Percentiles rank a stretch among this genome's conserved stretches.
These are phyloP conservation scores for Xylaria intraflava DNA, from an alignment of 495 filamentous ascomycete genomes.

Conservation along the genomic window DNA sequence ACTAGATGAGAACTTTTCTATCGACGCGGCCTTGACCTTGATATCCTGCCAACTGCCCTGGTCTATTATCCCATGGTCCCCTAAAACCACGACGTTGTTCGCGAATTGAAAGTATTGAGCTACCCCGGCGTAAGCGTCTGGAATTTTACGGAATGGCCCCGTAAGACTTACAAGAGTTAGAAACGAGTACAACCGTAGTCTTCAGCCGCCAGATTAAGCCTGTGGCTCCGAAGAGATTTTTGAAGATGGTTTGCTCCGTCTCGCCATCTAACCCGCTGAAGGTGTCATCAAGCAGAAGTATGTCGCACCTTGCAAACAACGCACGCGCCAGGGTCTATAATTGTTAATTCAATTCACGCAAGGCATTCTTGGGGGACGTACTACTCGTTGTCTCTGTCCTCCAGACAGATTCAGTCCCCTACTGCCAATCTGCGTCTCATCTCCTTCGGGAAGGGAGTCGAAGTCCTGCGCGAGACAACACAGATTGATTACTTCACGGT, in stretches of 20 bases:
- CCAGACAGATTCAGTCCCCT: constrained; percentile 61
- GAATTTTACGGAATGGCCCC: neutral
- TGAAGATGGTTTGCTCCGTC: constrained; percentile 26
- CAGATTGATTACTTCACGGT: constrained; percentile 50
- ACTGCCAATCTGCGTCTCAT: constrained; percentile 54
- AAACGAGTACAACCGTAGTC: constrained; percentile 27
- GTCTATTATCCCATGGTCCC: constrained; percentile 41
- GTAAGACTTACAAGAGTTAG: constrained; percentile 26
- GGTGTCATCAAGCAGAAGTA: constrained; percentile 31
- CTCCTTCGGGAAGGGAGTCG: constrained; percentile 48
- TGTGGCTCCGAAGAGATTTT: constrained; percentile 22
- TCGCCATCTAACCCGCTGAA: constrained; percentile 29
- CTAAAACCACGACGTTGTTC: constrained; percentile 48
- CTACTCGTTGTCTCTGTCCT: constrained; percentile 57
- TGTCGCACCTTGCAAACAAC: constrained; percentile 23
- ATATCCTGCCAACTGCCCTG: constrained; percentile 38
- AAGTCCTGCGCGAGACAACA: constrained; percentile 54
- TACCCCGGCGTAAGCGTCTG: constrained; percentile 4
- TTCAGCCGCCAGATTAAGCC: constrained; percentile 25
- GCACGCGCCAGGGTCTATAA: constrained; percentile 35
- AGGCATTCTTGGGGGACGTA: constrained; percentile 15
- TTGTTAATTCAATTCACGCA: neutral
- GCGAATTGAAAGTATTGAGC: constrained; percentile 27
- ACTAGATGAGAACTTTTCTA: constrained; percentile 16
- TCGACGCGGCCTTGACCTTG: constrained; percentile 11